Base-by-base conservation (phyloP, 495 filamentous ascomycete species). In the Penicillium psychrofluorescens region DNA sequence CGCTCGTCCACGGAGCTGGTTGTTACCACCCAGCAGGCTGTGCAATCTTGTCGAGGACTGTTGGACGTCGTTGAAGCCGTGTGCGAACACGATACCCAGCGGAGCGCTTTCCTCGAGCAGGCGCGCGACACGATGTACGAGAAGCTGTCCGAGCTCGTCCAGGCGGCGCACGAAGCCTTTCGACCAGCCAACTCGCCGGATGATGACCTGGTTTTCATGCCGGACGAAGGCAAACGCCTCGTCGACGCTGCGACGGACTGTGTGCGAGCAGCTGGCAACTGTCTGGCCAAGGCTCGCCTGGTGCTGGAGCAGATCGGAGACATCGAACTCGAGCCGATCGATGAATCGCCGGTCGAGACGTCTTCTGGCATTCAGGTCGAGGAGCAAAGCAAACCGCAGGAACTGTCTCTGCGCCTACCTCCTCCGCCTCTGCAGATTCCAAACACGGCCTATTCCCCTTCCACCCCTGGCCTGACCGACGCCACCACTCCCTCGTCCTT, bases 301-400 rank as follows among this genome's bases (percentile, higher is more conserved):
- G 83, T 95, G 32, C 83, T 99, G 45, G 89, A 95, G 64, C 74
- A 84, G 38, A 88, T 92, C 49, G 94, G 92, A 15, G 92, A 99
- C 62, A 95, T 99, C 55, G 90, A 95, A 57, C 78, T 95, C 43
- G 83, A 88, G 36, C 56, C 75, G 11, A 54, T 77, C n/a, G 69
- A 81, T 40, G 71, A 80, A 35, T 30, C 45, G n/a, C 37, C 44
- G 8, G 16, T 39, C 7, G 44, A 50, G 9, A 37, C 22, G 22
- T 4, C 22, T 22, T 2, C 22, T 22, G 22, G 22, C 22, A 22
- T 22, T 0, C 22, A 22, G 22, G 22, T 22, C 22, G 22, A 0
- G 4, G 44, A 56, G 46, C 41, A 45, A 41, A 42, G 48, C 8
- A 43, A 45, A 28, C 51, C 55, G 16, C 58, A 63, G 44, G 63